phyloP scores from a whole-genome alignment of 169 alveolate species.

The Cryptosporidium sp. region DNA sequence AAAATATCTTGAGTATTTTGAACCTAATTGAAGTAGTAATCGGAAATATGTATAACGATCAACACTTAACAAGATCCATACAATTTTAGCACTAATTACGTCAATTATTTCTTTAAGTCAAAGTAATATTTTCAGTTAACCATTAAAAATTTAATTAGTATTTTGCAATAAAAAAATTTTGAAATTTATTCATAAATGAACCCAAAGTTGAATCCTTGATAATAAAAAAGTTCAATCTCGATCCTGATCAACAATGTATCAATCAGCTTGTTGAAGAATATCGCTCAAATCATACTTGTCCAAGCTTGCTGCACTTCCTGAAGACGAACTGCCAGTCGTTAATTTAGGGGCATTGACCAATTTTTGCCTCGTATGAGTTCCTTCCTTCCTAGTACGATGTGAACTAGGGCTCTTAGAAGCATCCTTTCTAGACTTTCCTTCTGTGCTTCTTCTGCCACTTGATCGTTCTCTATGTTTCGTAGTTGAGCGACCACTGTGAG shows the following conservation, averaged over 20 bases:
- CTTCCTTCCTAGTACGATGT: neutral
- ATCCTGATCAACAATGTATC: neutral
- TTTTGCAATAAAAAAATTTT: neutral
- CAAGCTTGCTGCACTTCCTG: neutral
- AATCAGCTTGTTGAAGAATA: slow-evolving; percentile 1
- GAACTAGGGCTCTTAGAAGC: neutral
- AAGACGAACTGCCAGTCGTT: neutral
- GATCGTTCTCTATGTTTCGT: neutral
- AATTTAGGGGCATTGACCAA: neutral
- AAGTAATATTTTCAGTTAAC: too few species aligned
- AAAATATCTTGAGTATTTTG: too few species aligned
- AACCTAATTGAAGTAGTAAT: neutral
- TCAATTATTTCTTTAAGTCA: neutral
- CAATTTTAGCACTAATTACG: neutral
- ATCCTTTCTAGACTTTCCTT: neutral
- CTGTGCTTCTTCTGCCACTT: neutral
- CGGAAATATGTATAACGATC: neutral
- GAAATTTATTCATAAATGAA: neutral
- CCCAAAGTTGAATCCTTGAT: neutral
- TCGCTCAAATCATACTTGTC: neutral
- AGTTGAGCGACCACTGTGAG: neutral
- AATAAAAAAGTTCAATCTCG: neutral
- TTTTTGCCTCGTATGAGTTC: neutral
- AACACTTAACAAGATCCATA: neutral
- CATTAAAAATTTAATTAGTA: neutral